These are phyloP conservation scores for Geranium brycei DNA, from an alignment of 345 rosid species.

Conservation along the genomic window DNA sequence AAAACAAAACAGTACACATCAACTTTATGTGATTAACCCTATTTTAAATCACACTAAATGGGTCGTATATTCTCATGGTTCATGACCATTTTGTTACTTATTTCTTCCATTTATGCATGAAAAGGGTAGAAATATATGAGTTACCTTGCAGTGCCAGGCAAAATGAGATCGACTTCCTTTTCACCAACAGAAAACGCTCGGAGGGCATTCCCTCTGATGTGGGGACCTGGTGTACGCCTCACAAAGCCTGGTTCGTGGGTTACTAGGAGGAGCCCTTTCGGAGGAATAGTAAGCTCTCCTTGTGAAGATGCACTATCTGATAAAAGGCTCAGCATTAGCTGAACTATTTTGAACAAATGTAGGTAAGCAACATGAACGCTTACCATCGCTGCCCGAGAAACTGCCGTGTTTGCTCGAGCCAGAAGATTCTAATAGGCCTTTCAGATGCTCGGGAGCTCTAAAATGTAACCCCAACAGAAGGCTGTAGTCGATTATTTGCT, in stretches of 20 bases:
- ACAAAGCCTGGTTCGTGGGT: slow-evolving; percentile 67
- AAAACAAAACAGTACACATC: too few relatives aligned
- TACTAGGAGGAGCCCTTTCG: slow-evolving; percentile 51
- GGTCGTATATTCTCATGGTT: too few relatives aligned
- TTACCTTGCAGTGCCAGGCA: slow-evolving; percentile 80
- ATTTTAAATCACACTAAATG: too few relatives aligned
- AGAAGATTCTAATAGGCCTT: slow-evolving; percentile 45
- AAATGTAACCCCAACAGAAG: slow-evolving; percentile 76
- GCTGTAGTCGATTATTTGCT: slow-evolving; percentile 75
- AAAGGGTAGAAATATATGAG: too few relatives aligned
- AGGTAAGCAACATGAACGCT: slow-evolving; percentile 8
- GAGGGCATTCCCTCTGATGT: slow-evolving; percentile 68
- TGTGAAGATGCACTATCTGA: slow-evolving; percentile 25
- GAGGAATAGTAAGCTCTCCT: slow-evolving; percentile 45
- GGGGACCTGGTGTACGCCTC: slow-evolving; percentile 67
- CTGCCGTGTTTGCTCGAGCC: slow-evolving; percentile 27
- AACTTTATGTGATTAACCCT: too few relatives aligned
- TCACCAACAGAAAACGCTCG: slow-evolving; percentile 61
- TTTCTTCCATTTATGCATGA: too few relatives aligned
- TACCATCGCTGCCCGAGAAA: slow-evolving; percentile 36
- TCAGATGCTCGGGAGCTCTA: slow-evolving; percentile 69
- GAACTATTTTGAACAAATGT: background rate
- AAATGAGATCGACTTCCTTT: slow-evolving; percentile 73
- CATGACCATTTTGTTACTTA: too few relatives aligned
- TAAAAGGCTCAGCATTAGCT: slow-evolving; percentile 6